A percentile compares a stretch with the other conserved stretches of the same genome.
phyloP scores from a whole-genome alignment of 805 yeast species.

The Metschnikowia gruessii region DNA sequence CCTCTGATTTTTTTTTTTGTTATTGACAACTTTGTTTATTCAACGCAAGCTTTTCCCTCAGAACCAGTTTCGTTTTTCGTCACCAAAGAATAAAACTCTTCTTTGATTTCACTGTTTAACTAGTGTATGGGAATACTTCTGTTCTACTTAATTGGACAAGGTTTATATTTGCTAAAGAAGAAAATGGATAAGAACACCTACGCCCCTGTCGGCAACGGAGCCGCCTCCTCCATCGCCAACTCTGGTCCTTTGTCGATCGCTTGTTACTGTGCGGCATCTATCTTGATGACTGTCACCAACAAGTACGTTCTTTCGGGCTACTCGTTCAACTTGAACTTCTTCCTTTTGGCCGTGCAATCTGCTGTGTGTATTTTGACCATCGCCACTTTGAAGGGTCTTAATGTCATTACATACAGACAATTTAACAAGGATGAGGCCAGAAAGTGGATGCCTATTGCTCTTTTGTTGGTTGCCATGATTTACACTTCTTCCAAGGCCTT shows the following conservation, averaged over 20 bases:
- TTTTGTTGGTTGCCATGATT: slow-evolving; percentile 87
- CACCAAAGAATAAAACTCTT: not conserved
- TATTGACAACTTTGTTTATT: slow-evolving; percentile 1
- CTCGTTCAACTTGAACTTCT: slow-evolving; percentile 76
- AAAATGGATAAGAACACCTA: slow-evolving; percentile 38
- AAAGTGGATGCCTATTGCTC: slow-evolving; percentile 94
- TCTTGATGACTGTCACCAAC: slow-evolving; percentile 96
- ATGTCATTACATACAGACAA: slow-evolving; percentile 81
- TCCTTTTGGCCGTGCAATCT: slow-evolving; percentile 85
- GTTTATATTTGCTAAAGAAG: slow-evolving; percentile 29
- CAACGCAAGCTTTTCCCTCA: not conserved
- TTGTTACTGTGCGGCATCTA: slow-evolving; percentile 89
- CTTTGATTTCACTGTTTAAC: slow-evolving; percentile 1
- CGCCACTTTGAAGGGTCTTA: slow-evolving; percentile 65
- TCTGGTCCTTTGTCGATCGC: slow-evolving; percentile 68
- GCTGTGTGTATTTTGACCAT: slow-evolving; percentile 77
- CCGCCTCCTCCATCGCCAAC: slow-evolving; percentile 40
- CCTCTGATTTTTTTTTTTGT: slow-evolving; percentile 3
- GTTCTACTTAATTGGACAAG: slow-evolving; percentile 38
- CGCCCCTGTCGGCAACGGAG: slow-evolving; percentile 20
- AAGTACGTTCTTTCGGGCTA: slow-evolving; percentile 84
- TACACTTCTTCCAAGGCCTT: slow-evolving; percentile 95
- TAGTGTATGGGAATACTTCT: slow-evolving; percentile 41
- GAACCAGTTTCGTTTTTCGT: not conserved
- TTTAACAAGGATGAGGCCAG: slow-evolving; percentile 84